phyloP scores from a whole-genome alignment of 2,329 filamentous ascomycete species.

The Aspergillus sp. region DNA sequence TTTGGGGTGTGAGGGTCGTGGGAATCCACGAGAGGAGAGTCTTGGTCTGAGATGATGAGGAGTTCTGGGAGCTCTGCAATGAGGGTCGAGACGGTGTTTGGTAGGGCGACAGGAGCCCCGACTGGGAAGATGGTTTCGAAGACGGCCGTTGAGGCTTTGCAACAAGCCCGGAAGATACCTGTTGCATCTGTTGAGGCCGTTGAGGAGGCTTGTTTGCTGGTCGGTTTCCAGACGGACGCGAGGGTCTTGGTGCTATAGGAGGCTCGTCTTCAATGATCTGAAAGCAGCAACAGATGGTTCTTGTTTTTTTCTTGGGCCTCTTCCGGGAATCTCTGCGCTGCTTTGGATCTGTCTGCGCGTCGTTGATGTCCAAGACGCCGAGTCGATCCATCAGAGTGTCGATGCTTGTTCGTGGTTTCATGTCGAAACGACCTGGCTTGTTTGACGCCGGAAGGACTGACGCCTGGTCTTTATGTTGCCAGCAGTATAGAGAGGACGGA shows the following conservation, averaged over 20 bases:
- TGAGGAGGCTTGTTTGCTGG: neutral
- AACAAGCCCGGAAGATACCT: slow-evolving; percentile 3
- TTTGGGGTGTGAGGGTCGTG: slow-evolving; percentile 62
- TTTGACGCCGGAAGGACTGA: slow-evolving; percentile 2
- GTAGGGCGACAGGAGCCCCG: slow-evolving; percentile 2
- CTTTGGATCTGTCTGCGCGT: slow-evolving; percentile 14
- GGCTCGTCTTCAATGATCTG: slow-evolving; percentile 30
- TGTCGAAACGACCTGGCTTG: slow-evolving; percentile 34
- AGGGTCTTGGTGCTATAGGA: slow-evolving; percentile 20
- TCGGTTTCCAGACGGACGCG: slow-evolving; percentile 6
- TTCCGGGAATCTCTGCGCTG: slow-evolving; percentile 11
- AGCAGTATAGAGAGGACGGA: slow-evolving; percentile 67
- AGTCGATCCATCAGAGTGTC: slow-evolving; percentile 82
- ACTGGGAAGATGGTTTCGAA: slow-evolving; percentile 2
- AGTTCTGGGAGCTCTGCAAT: neutral
- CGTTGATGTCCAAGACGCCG: slow-evolving; percentile 67
- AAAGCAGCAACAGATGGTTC: slow-evolving; percentile 36
- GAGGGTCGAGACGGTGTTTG: slow-evolving; percentile 1
- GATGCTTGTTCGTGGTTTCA: slow-evolving; percentile 71
- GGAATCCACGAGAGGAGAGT: slow-evolving; percentile 68
- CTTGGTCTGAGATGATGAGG: slow-evolving; percentile 38
- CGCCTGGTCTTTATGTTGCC: slow-evolving; percentile 92
- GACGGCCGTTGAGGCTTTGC: neutral
- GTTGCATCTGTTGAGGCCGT: slow-evolving; percentile 7
- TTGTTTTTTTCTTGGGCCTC: slow-evolving; percentile 20